Evolutionary conservation across 148 eudicot genomes (phyloP), one percentile per base, ranked within the genome.

Genomic region (Camellia lanceoleosa): DNA sequence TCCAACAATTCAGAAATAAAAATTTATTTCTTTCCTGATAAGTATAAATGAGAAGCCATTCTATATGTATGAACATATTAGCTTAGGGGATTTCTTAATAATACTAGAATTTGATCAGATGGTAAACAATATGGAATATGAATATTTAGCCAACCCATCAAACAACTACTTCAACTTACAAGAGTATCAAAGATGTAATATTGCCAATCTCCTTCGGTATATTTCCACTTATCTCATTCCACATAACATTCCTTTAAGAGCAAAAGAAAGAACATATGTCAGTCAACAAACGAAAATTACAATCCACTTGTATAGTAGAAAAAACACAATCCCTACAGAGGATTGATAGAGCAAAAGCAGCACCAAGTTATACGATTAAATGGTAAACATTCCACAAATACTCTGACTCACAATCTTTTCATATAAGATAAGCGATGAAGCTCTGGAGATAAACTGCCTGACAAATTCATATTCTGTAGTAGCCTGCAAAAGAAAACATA

Each of bases 151-250:
- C 14, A 43, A 68, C 7, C 20, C 55, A 52, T 7, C 51, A 47
- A 47, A 47, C 51, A 47, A 47, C 6, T 11, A 59, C 15, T 44
- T 60, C 51, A 64, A 89, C 92, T 87, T 80, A 89, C 92, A 89
- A 62, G 63, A 89, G 83, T 78, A 77, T 62, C 67, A 89, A 74
- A 63, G 85, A 78, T 66, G 70, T 83, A 14, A 89, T 86, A 74
- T 79, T 81, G 78, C 92, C 92, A 59, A 89, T 84, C 84, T 89
- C 92, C 52, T 70, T 84, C 9, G 92, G 92, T 80, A 89, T 89
- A 68, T 71, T 86, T 59, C 92, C 92, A 44, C 72, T 87, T 64
- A 89, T 84, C 61, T 85, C 77, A 85, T 89, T 89, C 92, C 92
- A 89, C 92, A 89, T 89, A 73, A 87, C 68, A 77, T 87, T 87